Conservation (phyloP, 768 basidiomycete species). For the Kwoniella bestiolae region DNA sequence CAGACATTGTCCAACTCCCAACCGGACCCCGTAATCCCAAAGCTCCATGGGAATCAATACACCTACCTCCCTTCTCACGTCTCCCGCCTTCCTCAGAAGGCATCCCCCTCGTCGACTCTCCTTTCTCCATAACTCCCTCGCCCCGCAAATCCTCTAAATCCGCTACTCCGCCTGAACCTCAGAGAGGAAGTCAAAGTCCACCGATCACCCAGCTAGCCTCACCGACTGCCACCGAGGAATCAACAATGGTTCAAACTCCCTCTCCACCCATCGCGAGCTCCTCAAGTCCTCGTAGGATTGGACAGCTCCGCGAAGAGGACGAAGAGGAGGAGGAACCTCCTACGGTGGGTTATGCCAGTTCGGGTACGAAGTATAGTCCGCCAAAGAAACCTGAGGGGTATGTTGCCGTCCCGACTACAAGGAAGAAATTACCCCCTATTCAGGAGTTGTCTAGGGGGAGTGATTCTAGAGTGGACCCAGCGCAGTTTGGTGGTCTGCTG, state of each 20-base stretch:
- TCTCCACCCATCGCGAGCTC: not conserved
- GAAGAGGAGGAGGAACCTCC: not conserved
- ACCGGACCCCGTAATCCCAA: not conserved
- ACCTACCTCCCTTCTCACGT: not conserved
- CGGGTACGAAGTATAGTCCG: not conserved
- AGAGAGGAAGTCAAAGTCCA: no score
- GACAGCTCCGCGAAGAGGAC: not conserved
- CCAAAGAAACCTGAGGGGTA: not conserved
- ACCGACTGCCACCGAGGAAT: not conserved
- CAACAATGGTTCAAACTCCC: not conserved
- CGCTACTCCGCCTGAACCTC: not conserved
- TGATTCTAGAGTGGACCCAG: not conserved
- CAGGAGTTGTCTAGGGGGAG: not conserved
- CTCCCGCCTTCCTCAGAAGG: no score
- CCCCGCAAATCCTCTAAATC: not conserved
- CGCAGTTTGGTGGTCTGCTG: not conserved
- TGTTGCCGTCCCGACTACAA: not conserved
- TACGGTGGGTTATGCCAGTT: not conserved
- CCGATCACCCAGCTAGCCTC: not conserved
- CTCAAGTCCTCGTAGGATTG: not conserved
- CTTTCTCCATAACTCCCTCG: no score
- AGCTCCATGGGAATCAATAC: not conserved
- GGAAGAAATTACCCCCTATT: not conserved
- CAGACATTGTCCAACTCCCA: not conserved
- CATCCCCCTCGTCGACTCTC: no score